Evolutionary conservation across 495 filamentous ascomycete species (phyloP), one percentile per base, ranked within the genome.

Genomic region (Elaphomyces granulatus): DNA sequence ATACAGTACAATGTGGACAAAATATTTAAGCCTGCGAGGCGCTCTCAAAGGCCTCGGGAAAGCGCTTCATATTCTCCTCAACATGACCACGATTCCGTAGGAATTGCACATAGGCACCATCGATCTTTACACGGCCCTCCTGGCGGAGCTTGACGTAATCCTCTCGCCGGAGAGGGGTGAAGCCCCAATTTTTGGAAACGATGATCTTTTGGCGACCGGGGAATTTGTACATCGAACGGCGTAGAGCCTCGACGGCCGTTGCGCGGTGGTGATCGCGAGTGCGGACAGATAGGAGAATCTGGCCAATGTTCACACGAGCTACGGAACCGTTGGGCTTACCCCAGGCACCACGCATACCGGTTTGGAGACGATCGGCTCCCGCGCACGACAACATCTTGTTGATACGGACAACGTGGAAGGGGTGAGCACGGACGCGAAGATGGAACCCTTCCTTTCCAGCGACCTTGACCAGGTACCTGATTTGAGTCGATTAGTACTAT

Each of bases 311-410:
- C 70, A 96, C 87, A 78, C 90, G 90, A 60, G 90, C 90, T 53
- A 98, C 90, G 49, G 75, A 77, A 59, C 88, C 90, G 72, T 95
- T 87, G 66, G 90, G 88, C 78, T 98, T 98, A 63, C 90, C 90
- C 77, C 83, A 98, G 48, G 90, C 90, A 77, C 90, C 90, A 80
- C 90, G 90, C 90, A 98, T 98, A 69, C 90, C 90, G 47, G 90
- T 96, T 67, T 98, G 90, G 58, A 98, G 78, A 76, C 90, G 80
- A 95, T 98, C 90, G 78, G 90, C 90, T 70, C 90, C 90, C 55
- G 90, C 90, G 65, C 90, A 96, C 48, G 88, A 95, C 81, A 98
- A 83, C 90, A 98, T 96, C 77, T 98, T 98, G 83, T 98, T 98
- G 85, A 98, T 98, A 67, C 90, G 90, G 73, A 95, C 77, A 68